Conservation (phyloP, 805 yeast species). For the Cyberlindnera meyerae region DNA sequence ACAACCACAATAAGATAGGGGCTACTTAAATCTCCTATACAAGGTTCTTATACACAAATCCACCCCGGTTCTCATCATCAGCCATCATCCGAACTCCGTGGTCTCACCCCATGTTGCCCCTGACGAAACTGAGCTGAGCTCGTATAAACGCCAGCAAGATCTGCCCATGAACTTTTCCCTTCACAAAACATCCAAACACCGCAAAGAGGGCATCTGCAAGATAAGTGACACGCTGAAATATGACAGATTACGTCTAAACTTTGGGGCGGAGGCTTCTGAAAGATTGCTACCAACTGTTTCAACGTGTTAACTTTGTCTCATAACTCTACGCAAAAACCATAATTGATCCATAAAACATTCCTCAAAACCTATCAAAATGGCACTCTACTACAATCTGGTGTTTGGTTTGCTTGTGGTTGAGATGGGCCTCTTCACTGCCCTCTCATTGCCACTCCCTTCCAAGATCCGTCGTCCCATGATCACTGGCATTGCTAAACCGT, state of each 20-base stretch:
- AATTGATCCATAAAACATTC: background rate
- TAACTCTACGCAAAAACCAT: background rate
- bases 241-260: background rate
- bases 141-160: background rate
- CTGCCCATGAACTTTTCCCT: background rate
- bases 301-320: background rate
- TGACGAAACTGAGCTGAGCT: no score
- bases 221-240: background rate
- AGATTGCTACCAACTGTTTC: no score
- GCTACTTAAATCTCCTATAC: no score
- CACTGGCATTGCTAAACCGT: constrained; percentile 58
- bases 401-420: constrained; percentile 76
- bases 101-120: no score
- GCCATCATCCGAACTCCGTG: no score
- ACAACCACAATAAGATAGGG: no score
- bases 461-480: constrained; percentile 64
- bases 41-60: no score
- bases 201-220: background rate
- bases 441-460: constrained; percentile 85
- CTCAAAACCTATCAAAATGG: constrained; percentile 23
- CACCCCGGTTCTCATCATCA: no score
- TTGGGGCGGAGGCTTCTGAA: background rate
- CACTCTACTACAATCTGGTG: constrained; percentile 34
- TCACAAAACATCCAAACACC: constrained; percentile 6
- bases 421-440: constrained; percentile 68